phyloP scores from a whole-genome alignment of 306 rosid species.

The Ormosia semicastrata region DNA sequence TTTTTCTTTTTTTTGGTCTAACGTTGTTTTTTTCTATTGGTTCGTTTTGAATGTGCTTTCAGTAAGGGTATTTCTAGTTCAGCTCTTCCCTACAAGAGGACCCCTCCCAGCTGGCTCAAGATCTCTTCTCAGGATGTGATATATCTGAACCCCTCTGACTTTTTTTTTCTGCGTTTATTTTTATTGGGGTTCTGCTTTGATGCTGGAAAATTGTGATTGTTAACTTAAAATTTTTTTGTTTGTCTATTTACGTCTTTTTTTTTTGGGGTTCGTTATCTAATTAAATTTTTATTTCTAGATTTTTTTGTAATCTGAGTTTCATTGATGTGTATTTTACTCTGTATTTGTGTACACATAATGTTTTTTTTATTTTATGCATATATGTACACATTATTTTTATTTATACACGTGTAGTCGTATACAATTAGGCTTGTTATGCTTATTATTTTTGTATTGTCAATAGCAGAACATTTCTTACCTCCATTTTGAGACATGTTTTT shows the following conservation, averaged over 20 bases:
- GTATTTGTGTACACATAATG: background rate
- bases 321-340: background rate
- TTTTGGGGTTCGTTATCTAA: too few relatives aligned
- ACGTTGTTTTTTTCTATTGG: background rate
- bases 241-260: background rate
- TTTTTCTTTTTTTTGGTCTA: background rate
- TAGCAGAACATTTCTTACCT: background rate
- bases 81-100: conserved; percentile 83
- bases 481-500: background rate
- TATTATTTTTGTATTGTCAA: too few relatives aligned
- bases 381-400: background rate
- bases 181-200: background rate
- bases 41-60: conserved; percentile 15
- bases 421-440: background rate
- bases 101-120: conserved; percentile 79
- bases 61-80: conserved; percentile 92
- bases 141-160: background rate
- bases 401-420: background rate
- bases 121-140: conserved; percentile 74
- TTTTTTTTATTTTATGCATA: background rate
- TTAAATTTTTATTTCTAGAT: background rate
- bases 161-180: too few relatives aligned
- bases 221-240: background rate
- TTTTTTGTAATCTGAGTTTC: background rate
- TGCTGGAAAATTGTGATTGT: background rate